These are phyloP conservation scores for Vitis cinerea DNA, from an alignment of 164 flowering plant species.

Conservation along the genomic window DNA sequence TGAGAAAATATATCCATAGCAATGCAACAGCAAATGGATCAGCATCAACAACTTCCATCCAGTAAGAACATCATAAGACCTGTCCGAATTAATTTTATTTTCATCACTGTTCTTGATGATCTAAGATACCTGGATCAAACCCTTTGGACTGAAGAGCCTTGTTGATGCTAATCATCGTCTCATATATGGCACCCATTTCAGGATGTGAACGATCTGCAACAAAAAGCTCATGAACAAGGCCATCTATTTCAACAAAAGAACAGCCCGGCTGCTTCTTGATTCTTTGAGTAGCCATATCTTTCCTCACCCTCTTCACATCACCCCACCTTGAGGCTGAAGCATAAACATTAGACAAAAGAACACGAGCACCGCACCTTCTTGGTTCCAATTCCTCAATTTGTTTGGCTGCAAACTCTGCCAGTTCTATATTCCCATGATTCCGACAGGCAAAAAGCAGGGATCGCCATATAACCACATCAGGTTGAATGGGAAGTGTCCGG, in stretches of 20 bases:
- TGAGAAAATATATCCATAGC: too few relatives aligned
- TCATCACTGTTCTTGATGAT: not conserved
- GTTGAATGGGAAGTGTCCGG: conserved; percentile 27
- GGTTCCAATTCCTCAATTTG: conserved; percentile 32
- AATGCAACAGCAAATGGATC: not conserved
- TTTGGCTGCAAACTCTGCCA: conserved; percentile 30
- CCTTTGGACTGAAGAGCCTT: conserved; percentile 16
- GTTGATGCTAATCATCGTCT: conserved; percentile 16
- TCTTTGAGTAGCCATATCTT: conserved; percentile 19
- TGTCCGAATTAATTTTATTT: not conserved
- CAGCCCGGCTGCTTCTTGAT: conserved; percentile 34
- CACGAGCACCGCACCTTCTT: conserved; percentile 24
- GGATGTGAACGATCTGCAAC: conserved; percentile 28
- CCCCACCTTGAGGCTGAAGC: conserved; percentile 33
- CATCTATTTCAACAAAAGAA: conserved; percentile 32
- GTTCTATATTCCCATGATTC: conserved; percentile 19
- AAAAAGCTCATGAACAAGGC: conserved; percentile 31
- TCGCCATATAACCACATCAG: conserved; percentile 41
- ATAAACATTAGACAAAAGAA: conserved; percentile 31
- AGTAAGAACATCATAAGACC: not conserved
- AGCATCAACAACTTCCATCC: not conserved
- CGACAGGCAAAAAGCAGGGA: conserved; percentile 32
- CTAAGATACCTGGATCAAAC: conserved; percentile 16
- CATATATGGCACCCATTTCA: conserved; percentile 11
- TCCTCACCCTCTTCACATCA: conserved; percentile 32